Base-by-base conservation (phyloP, 768 basidiomycete genomes). In the Mycena olivaceomarginata region DNA sequence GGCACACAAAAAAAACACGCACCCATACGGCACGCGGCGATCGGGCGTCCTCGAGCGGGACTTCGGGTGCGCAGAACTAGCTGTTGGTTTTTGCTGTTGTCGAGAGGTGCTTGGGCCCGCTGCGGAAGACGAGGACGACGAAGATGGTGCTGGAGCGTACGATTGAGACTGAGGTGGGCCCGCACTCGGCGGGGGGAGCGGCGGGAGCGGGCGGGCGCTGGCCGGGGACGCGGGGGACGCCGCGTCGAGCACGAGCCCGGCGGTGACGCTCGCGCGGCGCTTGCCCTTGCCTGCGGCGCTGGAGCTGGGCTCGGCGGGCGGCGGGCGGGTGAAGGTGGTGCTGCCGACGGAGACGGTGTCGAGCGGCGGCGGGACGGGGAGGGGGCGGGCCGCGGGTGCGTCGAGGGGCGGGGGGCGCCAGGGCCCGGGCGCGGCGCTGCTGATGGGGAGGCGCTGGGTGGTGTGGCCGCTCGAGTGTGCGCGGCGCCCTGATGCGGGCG, bases 291-390 rank as follows among this genome's bases (percentile, higher is more conserved):
- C 15, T 18, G 8, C 31, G n/a, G 25, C 45, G 22, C 12, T 51
- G 11, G 15, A 20, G 60, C 20, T n/a, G 25, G 41, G 10, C 0
- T 20, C 31, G 1, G 12, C 20, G 37, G 10, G 12, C 11, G 51
- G 13, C 11, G 75, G 68, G 43, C 65, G 67, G 8, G 64, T 48
- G 65, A 72, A 67, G 18, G 73, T 70, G 4, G 68, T 70, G 41
- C 48, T 59, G n/a, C 77, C 65, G 2, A 71, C 59, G 40, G 59
- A 53, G 71, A 66, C 62, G 43, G 75, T 59, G 41, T 76, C 67
- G n/a, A 74, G 71, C 41, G 77, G 77, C n/a, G 78, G 78, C 31
- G 78, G 78, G 3, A 74, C 57, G 13, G 78, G 75, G 1, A 76
- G 72, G 8, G 78, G 75, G 59, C 56, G 64, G 10, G 64, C 22